phyloP scores from a whole-genome alignment of 306 rosid species.

The Canavalia gladiata region DNA sequence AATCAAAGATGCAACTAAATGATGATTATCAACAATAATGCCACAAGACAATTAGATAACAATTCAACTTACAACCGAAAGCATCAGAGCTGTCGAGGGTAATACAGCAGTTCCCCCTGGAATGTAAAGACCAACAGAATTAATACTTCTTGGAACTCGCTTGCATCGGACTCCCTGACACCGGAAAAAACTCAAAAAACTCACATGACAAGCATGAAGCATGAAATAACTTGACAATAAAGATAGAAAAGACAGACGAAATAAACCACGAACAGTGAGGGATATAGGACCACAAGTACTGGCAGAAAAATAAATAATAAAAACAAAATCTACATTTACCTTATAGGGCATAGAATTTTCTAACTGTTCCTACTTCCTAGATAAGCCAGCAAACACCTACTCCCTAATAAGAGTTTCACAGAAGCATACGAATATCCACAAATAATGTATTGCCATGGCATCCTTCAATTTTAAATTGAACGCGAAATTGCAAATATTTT shows the following conservation, averaged over 20 bases:
- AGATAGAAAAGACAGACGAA: not conserved
- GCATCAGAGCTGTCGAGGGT: conserved; percentile 95
- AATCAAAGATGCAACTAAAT: conserved; percentile 11
- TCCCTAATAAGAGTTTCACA: conserved; percentile 11
- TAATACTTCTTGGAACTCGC: conserved; percentile 88
- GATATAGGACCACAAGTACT: not conserved
- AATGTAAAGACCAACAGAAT: conserved; percentile 89
- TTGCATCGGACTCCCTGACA: conserved; percentile 89
- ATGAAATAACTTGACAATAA: not conserved
- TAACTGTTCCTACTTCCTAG: not conserved
- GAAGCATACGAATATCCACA: not conserved
- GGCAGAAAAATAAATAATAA: not conserved
- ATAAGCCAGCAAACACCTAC: not conserved
- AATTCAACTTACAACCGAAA: conserved; percentile 75
- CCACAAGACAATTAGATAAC: conserved; percentile 17
- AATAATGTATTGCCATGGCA: not conserved
- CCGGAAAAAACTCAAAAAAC: conserved; percentile 36
- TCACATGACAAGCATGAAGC: conserved; percentile 21
- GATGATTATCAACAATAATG: not conserved
- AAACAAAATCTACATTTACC: not conserved
- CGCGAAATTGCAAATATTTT: not conserved
- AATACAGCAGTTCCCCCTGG: conserved; percentile 96
- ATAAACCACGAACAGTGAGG: not conserved
- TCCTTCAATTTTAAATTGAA: not conserved
- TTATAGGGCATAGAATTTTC: not conserved